Evolutionary conservation across 441 rosid genomes (phyloP), one percentile per base, ranked within the genome.

Genomic region (Populus hybrid): DNA sequence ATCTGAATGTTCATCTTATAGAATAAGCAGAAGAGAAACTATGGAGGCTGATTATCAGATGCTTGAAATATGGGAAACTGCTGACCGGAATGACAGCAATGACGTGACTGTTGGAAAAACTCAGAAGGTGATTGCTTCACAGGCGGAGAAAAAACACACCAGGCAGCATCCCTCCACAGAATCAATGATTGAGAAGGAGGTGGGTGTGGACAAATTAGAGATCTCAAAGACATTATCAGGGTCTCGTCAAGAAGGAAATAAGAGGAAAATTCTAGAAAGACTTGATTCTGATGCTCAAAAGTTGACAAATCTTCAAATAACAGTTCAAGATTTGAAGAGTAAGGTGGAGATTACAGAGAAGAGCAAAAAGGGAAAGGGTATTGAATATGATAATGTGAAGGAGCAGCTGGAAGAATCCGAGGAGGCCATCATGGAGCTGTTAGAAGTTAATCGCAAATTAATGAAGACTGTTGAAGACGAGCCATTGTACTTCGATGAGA

Each of bases 271-370:
- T 80, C 89, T 97, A 9, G 97, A 95, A 81, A 91, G 99, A 84
- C 97, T 97, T 32, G 87, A 90, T 83, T 91, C 97, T 4, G 99
- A 97, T 83, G 89, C 86, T 75, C 95, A 94, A 77, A 97, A 93
- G 85, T 86, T 97, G 79, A 78, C 95, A 40, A 92, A 88, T 81
- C 94, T 97, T 82, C 97, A 95, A 77, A 87, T 89, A 73, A 91
- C 92, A 0, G 91, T 97, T 76, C 85, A 89, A 84, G 99, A 95
- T 77, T 79, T 97, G 86, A 90, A 85, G 88, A 87, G 79, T 78
- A 95, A 91, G 82, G 95, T 92, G 70, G 97, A 90, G 75, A 81
- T 79, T 32, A 90, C 91, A 9, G 94, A 90, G 82, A 88, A 86
- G 81, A 74, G 82, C 73, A 91, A 82, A 77, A 90, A 85, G 78